Percentiles rank a stretch among this genome's conserved stretches.
Evolutionary conservation across 148 eudicot genomes (phyloP).

Genomic region (Beta vulgaris): DNA sequence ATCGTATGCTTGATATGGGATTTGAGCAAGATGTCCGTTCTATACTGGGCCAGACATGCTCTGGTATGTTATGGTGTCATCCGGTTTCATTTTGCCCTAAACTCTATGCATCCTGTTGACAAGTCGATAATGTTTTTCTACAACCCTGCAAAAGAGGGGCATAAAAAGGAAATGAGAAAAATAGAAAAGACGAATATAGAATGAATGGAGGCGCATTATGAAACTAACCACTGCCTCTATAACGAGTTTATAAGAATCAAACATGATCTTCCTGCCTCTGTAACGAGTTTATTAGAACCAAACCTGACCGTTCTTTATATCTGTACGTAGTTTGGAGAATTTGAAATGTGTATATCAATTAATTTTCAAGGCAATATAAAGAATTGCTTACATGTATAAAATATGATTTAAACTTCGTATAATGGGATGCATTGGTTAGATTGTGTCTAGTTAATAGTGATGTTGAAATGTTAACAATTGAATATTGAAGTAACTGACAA

Average conservation of each 20-base stretch:
- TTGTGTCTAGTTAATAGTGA: neutral
- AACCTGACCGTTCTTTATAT: neutral
- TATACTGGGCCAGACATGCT: slow-evolving; percentile 70
- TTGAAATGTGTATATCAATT: too few relatives aligned
- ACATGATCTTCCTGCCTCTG: too few relatives aligned
- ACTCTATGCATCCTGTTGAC: neutral
- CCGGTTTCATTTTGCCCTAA: neutral
- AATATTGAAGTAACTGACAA: neutral
- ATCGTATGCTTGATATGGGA: slow-evolving; percentile 99
- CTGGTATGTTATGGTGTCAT: slow-evolving; percentile 45
- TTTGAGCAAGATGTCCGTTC: slow-evolving; percentile 97
- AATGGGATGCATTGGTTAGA: neutral
- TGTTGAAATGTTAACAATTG: neutral
- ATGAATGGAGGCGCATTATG: too few relatives aligned
- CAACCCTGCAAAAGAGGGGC: neutral
- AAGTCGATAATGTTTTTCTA: neutral
- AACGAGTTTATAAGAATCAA: too few relatives aligned
- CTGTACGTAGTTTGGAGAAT: too few relatives aligned
- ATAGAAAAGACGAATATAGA: too few relatives aligned
- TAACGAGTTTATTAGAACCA: neutral
- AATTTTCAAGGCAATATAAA: too few relatives aligned
- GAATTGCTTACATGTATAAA: too few relatives aligned
- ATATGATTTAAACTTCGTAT: neutral
- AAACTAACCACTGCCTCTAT: too few relatives aligned
- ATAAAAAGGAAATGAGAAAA: neutral